Conservation (phyloP, 441 rosid genomes). For the Jatropha podagrica region DNA sequence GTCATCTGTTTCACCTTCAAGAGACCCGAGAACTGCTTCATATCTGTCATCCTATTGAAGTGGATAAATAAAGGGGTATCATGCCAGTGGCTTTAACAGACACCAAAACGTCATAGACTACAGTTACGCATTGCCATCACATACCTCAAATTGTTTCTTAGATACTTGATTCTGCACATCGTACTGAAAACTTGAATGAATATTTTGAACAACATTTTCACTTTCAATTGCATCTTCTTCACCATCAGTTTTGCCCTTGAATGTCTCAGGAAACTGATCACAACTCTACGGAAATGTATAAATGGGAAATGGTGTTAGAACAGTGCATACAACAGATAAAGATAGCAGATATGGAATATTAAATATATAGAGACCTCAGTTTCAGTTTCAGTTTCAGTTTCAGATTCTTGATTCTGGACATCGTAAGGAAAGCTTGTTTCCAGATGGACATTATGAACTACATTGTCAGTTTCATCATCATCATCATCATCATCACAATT, state of each 20-base stretch:
- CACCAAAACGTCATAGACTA: neutral
- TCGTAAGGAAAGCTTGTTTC: conserved; percentile 33
- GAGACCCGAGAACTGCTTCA: conserved; percentile 17
- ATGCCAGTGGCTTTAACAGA: neutral
- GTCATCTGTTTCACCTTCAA: conserved; percentile 13
- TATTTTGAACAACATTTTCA: neutral
- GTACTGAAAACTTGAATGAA: neutral
- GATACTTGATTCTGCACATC: neutral
- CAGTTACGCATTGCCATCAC: conserved; percentile 14
- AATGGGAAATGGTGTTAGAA: neutral
- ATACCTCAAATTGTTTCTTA: conserved; percentile 12
- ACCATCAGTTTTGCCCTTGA: conserved; percentile 18
- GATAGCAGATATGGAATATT: neutral
- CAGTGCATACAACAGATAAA: neutral
- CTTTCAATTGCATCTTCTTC: neutral
- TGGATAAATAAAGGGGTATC: neutral
- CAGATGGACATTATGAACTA: conserved; percentile 14
- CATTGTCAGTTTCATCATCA: conserved; percentile 22
- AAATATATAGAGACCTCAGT: conserved; percentile 26
- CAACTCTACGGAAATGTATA: conserved; percentile 18
- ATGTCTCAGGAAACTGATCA: conserved; percentile 21
- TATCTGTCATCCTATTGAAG: conserved; percentile 23
- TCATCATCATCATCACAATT: conserved; percentile 25
- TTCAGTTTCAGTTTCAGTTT: conserved; percentile 34
- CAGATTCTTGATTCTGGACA: conserved; percentile 32